phyloP scores from a whole-genome alignment of 495 filamentous ascomycete genomes.

The Aspergillus bertholletiae region DNA sequence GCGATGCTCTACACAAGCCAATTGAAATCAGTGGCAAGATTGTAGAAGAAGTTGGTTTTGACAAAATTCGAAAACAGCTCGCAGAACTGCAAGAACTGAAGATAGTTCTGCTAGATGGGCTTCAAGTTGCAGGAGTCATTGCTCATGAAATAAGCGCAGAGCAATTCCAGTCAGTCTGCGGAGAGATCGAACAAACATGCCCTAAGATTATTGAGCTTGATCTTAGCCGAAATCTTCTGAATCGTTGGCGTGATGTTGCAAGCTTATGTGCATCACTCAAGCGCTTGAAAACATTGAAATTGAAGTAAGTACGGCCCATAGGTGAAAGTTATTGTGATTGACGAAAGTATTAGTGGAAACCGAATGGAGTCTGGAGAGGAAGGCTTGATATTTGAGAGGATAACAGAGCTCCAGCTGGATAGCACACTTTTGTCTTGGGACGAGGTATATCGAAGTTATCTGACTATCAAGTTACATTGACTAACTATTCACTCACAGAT shows the following conservation, averaged over 20 bases:
- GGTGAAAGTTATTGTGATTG: background rate
- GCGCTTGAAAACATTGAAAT: constrained; percentile 57
- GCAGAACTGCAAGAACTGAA: constrained; percentile 72
- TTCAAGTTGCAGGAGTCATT: constrained; percentile 51
- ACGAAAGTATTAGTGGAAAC: constrained; percentile 60
- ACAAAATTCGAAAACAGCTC: constrained; percentile 80
- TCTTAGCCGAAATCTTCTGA: constrained; percentile 79
- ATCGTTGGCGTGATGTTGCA: constrained; percentile 58
- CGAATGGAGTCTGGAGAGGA: constrained; percentile 56
- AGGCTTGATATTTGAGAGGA: constrained; percentile 44
- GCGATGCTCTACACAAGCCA: constrained; percentile 29
- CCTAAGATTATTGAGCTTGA: constrained; percentile 77
- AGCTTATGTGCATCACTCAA: constrained; percentile 66
- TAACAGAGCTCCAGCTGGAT: constrained; percentile 70
- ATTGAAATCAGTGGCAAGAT: constrained; percentile 82
- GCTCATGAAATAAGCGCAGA: constrained; percentile 31
- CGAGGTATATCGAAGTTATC: constrained; percentile 50
- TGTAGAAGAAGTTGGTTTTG: constrained; percentile 93
- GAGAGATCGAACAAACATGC: constrained; percentile 34
- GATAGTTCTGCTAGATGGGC: constrained; percentile 77
- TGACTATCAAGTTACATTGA: background rate
- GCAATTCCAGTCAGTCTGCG: constrained; percentile 16
- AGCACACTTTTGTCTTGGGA: constrained; percentile 71
- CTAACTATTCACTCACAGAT: constrained; percentile 28
- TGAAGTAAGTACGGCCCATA: constrained; percentile 55